Percentiles rank a stretch among this genome's conserved stretches.
These are phyloP conservation scores for Ascochyta lentis DNA, from an alignment of 2,329 filamentous ascomycete genomes.

Conservation along the genomic window DNA sequence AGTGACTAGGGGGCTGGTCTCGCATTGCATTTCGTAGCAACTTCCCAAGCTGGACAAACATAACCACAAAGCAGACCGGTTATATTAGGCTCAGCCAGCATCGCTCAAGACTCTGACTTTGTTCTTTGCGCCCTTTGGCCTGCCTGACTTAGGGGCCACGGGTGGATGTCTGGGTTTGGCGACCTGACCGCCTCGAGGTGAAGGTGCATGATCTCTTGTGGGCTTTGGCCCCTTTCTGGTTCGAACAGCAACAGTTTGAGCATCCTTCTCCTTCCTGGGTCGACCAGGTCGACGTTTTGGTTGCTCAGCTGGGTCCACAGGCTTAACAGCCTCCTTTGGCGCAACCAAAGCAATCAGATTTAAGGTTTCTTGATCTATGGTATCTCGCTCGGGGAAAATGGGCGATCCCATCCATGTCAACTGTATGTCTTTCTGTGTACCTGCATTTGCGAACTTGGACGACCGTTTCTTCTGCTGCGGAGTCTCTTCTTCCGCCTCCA, in stretches of 20 bases:
- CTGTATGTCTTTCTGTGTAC: slow-evolving; percentile 42
- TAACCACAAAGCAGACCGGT: not conserved
- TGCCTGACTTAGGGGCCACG: slow-evolving; percentile 3
- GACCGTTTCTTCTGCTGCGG: slow-evolving; percentile 3
- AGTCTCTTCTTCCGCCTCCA: slow-evolving; percentile 9
- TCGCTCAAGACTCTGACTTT: slow-evolving; percentile 9
- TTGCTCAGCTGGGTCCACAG: not conserved
- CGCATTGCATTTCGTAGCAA: not conserved
- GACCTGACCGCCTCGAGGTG: slow-evolving; percentile 11
- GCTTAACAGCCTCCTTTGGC: not conserved
- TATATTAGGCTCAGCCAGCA: not conserved
- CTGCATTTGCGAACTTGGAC: slow-evolving; percentile 25
- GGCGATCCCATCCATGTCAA: slow-evolving; percentile 48
- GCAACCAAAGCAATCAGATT: slow-evolving; percentile 16
- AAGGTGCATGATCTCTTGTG: slow-evolving; percentile 7
- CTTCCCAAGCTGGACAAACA: not conserved
- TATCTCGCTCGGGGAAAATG: slow-evolving; percentile 38
- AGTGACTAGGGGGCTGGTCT: not conserved
- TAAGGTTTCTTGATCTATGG: slow-evolving; percentile 33
- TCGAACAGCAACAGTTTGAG: too few species aligned
- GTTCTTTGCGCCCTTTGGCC: slow-evolving; percentile 29
- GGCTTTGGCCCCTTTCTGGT: not conserved
- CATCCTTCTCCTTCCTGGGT: slow-evolving; percentile 1
- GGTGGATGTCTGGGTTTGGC: not conserved
- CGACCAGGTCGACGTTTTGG: not conserved